Conservation (phyloP, 2,329 filamentous ascomycete genomes). For the Arthrobotrys entomopaga region DNA sequence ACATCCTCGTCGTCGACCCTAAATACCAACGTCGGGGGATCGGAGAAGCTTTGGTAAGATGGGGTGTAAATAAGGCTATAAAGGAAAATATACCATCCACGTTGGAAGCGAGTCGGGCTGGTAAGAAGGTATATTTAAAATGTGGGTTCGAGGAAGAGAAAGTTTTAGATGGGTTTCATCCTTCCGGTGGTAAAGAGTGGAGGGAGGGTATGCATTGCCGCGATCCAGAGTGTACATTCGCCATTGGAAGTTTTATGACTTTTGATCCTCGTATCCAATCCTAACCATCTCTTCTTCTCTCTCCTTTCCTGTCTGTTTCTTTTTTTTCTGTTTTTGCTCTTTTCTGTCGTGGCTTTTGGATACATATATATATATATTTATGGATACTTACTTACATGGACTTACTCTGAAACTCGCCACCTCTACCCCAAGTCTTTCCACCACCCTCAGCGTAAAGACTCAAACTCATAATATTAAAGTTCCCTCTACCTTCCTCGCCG, state of each 20-base stretch:
- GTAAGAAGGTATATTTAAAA: conserved; percentile 45
- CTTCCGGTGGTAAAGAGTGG: conserved; percentile 20
- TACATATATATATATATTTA: too few relatives aligned
- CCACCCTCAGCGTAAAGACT: conserved; percentile 34
- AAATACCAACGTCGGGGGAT: conserved; percentile 44
- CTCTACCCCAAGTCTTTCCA: conserved; percentile 38
- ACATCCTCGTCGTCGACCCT: conserved; percentile 46
- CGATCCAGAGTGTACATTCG: conserved; percentile 33
- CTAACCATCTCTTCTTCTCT: neutral
- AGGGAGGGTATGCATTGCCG: conserved; percentile 48
- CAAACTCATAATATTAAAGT: conserved; percentile 45
- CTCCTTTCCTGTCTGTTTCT: neutral
- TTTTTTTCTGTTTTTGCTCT: neutral
- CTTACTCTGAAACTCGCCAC: conserved; percentile 46
- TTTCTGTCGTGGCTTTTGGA: neutral
- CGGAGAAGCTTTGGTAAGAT: conserved; percentile 32
- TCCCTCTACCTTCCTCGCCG: conserved; percentile 32
- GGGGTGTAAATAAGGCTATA: conserved; percentile 41
- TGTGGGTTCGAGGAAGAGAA: conserved; percentile 38
- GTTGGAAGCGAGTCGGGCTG: conserved; percentile 41
- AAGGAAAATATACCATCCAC: conserved; percentile 24
- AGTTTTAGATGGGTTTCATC: conserved; percentile 31
- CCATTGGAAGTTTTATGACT: conserved; percentile 51
- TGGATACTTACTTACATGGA: neutral
- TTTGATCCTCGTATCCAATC: conserved; percentile 18